Evolutionary conservation across 495 filamentous ascomycete species (phyloP).

Genomic region (Cudoniella acicularis): DNA sequence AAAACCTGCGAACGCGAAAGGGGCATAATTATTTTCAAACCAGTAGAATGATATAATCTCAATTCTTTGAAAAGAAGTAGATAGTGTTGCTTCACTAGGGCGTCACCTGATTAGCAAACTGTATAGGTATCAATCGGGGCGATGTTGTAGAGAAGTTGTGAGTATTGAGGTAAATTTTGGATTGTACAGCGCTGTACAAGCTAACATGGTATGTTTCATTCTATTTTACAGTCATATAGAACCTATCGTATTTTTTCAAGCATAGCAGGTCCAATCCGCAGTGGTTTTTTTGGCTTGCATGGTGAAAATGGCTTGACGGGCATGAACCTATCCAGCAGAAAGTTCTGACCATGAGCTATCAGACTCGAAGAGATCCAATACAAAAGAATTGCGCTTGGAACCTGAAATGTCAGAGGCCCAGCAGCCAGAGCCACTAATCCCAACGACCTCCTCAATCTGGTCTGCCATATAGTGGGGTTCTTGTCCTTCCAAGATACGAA

Average conservation of each 20-base stretch:
- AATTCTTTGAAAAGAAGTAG: too few relatives aligned
- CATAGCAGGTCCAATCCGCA: conserved; percentile 6
- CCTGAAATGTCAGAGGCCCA: conserved; percentile 44
- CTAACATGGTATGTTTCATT: too few relatives aligned
- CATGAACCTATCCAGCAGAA: conserved; percentile 25
- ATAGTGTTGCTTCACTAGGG: too few relatives aligned
- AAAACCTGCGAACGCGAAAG: too few relatives aligned
- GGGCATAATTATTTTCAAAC: too few relatives aligned
- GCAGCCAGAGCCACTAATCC: conserved; percentile 35
- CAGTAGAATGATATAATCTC: too few relatives aligned
- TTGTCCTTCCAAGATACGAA: background rate
- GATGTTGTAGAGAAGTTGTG: too few relatives aligned
- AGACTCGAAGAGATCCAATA: conserved; percentile 62
- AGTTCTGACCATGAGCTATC: conserved; percentile 29
- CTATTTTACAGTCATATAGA: too few relatives aligned
- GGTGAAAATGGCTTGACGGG: conserved; percentile 25
- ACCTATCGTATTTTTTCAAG: background rate
- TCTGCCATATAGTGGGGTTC: conserved; percentile 18
- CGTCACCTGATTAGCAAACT: too few relatives aligned
- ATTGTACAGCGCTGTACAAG: too few relatives aligned
- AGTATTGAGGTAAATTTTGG: too few relatives aligned
- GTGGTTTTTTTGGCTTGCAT: conserved; percentile 23
- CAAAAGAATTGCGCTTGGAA: conserved; percentile 63
- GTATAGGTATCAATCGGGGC: too few relatives aligned
- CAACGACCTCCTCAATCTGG: conserved; percentile 32